These are phyloP conservation scores for Dissophora ornata DNA, from an alignment of 192 early-diverging fungal species.

Conservation along the genomic window DNA sequence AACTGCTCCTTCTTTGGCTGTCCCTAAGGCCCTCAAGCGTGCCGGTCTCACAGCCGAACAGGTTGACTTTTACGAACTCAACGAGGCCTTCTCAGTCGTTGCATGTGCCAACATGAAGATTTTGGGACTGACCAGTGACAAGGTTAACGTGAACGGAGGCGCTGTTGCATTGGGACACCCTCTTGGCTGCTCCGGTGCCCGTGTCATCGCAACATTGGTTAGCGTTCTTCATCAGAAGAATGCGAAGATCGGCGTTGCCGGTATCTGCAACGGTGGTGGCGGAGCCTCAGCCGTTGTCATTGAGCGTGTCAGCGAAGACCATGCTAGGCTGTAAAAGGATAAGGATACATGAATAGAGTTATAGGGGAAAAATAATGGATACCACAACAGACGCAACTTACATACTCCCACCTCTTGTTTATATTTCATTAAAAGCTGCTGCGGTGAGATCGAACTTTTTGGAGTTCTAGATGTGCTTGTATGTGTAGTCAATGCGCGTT, in stretches of 20 bases:
- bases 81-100: conserved; percentile 88
- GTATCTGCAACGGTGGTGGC: conserved; percentile 97
- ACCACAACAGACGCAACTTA: no score
- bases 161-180: conserved; percentile 98
- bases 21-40: conserved; percentile 78
- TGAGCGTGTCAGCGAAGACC: conserved; percentile 48
- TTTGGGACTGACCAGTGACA: conserved; percentile 74
- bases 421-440: no score
- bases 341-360: neutral
- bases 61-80: conserved; percentile 84
- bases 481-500: no score
- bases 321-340: conserved; percentile 49
- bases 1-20: conserved; percentile 78
- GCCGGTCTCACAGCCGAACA: conserved; percentile 69
- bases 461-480: no score
- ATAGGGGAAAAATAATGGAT: no score
- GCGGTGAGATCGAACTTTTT: no score
- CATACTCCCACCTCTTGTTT: no score
- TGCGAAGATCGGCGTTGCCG: conserved; percentile 89
- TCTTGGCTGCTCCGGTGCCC: conserved; percentile 92
- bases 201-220: conserved; percentile 86
- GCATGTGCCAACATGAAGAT: conserved; percentile 89
- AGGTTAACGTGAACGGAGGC: conserved; percentile 95
- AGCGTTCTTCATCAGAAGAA: conserved; percentile 77
- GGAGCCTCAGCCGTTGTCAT: conserved; percentile 91